Conservation (phyloP, 345 rosid genomes). For the Eucalyptus sp. region DNA sequence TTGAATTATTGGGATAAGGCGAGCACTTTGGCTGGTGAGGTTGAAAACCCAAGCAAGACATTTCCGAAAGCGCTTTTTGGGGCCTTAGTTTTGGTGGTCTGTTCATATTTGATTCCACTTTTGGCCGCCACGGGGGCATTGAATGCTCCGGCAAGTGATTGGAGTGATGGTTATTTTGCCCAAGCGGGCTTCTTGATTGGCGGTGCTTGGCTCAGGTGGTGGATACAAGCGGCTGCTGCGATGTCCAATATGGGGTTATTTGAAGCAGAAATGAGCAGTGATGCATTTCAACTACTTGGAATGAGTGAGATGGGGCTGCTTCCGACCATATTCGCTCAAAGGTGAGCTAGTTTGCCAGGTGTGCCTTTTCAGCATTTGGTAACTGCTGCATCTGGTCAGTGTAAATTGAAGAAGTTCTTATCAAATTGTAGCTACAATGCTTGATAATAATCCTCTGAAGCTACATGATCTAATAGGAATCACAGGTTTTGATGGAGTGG, state of each 20-base stretch:
- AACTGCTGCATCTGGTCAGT: background rate
- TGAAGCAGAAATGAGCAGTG: conserved; percentile 96
- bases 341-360: conserved; percentile 16
- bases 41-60: conserved; percentile 66
- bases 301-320: conserved; percentile 95
- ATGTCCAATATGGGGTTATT: conserved; percentile 90
- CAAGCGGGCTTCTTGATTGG: conserved; percentile 88
- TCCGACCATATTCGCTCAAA: conserved; percentile 57
- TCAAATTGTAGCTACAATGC: background rate
- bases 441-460: background rate
- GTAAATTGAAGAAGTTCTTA: background rate
- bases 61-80: conserved; percentile 83
- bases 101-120: conserved; percentile 69
- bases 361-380: background rate
- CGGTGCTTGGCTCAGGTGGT: conserved; percentile 78
- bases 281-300: conserved; percentile 89
- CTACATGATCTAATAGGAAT: background rate
- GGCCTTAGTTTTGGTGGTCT: conserved; percentile 68
- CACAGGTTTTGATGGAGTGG: background rate
- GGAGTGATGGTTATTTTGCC: conserved; percentile 94
- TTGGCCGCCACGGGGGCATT: conserved; percentile 79
- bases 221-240: conserved; percentile 96
- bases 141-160: conserved; percentile 32
- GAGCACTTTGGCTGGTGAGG: conserved; percentile 92
- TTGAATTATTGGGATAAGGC: conserved; percentile 95